Conservation (phyloP, 2,329 filamentous ascomycete genomes). For the Trichoderma atroviride region DNA sequence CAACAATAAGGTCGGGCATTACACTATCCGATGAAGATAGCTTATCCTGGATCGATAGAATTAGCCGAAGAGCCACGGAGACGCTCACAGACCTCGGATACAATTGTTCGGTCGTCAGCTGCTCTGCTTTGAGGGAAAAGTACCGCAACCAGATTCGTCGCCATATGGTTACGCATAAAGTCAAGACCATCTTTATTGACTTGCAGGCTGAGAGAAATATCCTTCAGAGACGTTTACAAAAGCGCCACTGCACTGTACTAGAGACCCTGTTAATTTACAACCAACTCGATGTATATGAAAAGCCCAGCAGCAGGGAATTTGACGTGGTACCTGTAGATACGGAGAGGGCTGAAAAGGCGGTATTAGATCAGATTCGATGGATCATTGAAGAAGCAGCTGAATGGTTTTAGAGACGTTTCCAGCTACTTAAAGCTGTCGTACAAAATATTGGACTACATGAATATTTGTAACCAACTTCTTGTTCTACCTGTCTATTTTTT, state of each 20-base stretch:
- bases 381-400: neutral
- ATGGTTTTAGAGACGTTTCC: neutral
- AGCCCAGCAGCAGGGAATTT: neutral
- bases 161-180: neutral
- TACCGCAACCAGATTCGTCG: conserved; percentile 12
- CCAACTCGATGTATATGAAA: neutral
- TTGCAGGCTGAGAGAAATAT: neutral
- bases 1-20: neutral
- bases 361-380: neutral
- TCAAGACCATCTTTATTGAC: neutral
- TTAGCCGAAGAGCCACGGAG: neutral
- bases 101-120: neutral
- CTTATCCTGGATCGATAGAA: neutral
- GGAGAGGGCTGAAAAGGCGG: neutral
- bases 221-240: neutral
- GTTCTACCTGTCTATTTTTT: too few species aligned
- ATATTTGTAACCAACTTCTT: too few species aligned
- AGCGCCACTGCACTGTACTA: neutral
- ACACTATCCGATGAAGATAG: neutral
- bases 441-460: neutral
- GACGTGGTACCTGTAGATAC: neutral
- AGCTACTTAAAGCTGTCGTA: neutral
- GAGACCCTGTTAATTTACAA: neutral
- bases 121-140: neutral
- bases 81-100: neutral